Evolutionary conservation across 768 basidiomycete genomes (phyloP), one percentile per base, ranked within the genome.

Genomic region (Filobasidium wieringae): DNA sequence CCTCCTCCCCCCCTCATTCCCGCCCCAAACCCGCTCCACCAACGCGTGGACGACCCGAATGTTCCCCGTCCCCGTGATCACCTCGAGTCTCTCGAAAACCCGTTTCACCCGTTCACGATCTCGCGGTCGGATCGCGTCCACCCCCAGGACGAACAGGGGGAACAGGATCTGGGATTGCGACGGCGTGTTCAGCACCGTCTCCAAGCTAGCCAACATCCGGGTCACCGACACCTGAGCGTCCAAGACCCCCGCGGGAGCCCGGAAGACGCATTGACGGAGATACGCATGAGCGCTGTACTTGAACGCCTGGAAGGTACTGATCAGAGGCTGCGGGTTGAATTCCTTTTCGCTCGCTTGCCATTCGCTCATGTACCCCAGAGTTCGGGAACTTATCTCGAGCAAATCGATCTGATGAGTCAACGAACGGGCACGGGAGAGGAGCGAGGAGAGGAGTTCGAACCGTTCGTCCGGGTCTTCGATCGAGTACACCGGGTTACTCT

Each of bases 121-220:
- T 39, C 41, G 47, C 17, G 17, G 39, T 11, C 29, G 27, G 26
- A 57, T 57, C 1, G 56, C 49, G 29, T 57, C 56, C 15, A 57
- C 56, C 2, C 56, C 56, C 3, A 37, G 47, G 8, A 57, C 29
- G 26, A 57, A 57, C 19, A 57, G 32, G 6, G 56, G 56, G 17
- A 57, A 50, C 17, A 57, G 30, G 26, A 57, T 57, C 33, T 57
- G 56, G 11, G 56, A 47, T 39, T 57, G 47, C 12, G 39, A 43
- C 0, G 56, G 56, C 15, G 56, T 57, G 19, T 51, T 26, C 11
- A 57, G 49, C 24, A 57, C 56, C 2, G 56, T 47, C 31, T 31
- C 36, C 4, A 57, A 51, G 6, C 47, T 37, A 30, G 36, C 17
- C 33, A 57, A 50, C 9, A 57, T 47, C 39, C 56, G 39, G 29